Conservation (phyloP, 345 rosid genomes). For the Salix exigua region DNA sequence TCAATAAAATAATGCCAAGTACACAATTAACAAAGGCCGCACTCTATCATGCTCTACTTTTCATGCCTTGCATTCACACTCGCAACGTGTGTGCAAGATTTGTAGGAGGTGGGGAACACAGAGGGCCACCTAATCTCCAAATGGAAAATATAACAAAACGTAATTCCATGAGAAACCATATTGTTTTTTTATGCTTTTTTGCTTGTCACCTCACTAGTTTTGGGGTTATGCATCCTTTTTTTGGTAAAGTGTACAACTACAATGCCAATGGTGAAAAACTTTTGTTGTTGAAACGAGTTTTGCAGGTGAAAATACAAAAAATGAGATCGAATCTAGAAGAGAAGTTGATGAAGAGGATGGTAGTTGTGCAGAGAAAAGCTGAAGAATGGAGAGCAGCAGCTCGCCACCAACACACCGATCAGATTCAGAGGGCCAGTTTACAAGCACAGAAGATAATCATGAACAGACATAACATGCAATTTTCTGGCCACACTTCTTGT, state of each 20-base stretch:
- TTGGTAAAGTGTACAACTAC: too few species aligned
- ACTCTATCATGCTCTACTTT: not conserved
- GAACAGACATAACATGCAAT: conserved; percentile 24
- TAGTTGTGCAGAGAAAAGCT: conserved; percentile 60
- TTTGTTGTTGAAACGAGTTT: not conserved
- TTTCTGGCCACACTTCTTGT: conserved; percentile 47
- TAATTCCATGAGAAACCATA: too few species aligned
- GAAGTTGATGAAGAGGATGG: conserved; percentile 86
- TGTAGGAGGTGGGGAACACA: too few species aligned
- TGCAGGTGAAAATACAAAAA: conserved; percentile 80
- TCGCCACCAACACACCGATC: conserved; percentile 55
- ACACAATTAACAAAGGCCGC: not conserved
- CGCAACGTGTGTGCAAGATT: not conserved
- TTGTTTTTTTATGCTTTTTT: too few species aligned
- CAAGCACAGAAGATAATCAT: conserved; percentile 41
- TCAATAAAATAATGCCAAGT: conserved; percentile 19
- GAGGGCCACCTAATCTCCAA: too few species aligned
- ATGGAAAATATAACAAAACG: too few species aligned
- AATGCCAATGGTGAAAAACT: too few species aligned
- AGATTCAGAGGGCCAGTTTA: conserved; percentile 46
- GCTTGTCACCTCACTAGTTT: too few species aligned
- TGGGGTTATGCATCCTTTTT: too few species aligned
- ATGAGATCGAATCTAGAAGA: conserved; percentile 87
- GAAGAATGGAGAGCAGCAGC: conserved; percentile 81
- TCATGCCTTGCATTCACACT: not conserved